Evolutionary conservation across 2,329 filamentous ascomycete genomes (phyloP).

Genomic region (Delphinella strobiligena): DNA sequence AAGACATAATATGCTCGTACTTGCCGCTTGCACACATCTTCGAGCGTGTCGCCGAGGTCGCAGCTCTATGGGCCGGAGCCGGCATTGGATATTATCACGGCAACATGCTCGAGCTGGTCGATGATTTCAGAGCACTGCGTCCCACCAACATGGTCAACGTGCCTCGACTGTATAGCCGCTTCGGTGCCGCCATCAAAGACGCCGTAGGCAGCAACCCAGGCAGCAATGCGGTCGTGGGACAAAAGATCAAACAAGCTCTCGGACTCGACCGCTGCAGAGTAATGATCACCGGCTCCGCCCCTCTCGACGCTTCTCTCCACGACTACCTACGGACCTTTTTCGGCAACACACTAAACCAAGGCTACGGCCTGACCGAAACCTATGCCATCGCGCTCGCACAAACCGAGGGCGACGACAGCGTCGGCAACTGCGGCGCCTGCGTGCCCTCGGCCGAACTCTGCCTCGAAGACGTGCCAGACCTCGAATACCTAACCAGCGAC

Average conservation of each 20-base stretch:
- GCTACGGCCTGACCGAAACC: conserved; percentile 10
- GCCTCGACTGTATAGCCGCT: conserved; percentile 6
- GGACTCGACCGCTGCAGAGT: conserved; percentile 7
- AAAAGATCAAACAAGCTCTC: conserved; percentile 7
- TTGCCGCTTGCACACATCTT: conserved; percentile 10
- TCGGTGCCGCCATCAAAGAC: conserved; percentile 8
- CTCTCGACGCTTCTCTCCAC: conserved; percentile 8
- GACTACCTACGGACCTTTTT: conserved; percentile 8
- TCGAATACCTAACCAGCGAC: conserved; percentile 8
- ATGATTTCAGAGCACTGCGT: conserved; percentile 9
- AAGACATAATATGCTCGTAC: conserved; percentile 5
- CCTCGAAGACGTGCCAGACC: conserved; percentile 8
- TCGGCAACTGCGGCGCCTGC: conserved; percentile 9
- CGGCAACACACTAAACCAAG: conserved; percentile 6
- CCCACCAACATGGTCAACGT: conserved; percentile 7
- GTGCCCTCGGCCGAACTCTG: conserved; percentile 6
- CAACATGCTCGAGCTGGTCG: conserved; percentile 6
- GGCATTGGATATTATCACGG: conserved; percentile 10
- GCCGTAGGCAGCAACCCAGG: conserved; percentile 4
- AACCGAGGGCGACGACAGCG: conserved; percentile 5
- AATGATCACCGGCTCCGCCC: conserved; percentile 8
- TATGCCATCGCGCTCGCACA: conserved; percentile 7
- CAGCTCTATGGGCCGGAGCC: conserved; percentile 6
- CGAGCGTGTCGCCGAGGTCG: conserved; percentile 6
- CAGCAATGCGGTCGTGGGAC: conserved; percentile 6